phyloP scores from a whole-genome alignment of 2,329 filamentous ascomycete genomes.

The Beauveria sp. region DNA sequence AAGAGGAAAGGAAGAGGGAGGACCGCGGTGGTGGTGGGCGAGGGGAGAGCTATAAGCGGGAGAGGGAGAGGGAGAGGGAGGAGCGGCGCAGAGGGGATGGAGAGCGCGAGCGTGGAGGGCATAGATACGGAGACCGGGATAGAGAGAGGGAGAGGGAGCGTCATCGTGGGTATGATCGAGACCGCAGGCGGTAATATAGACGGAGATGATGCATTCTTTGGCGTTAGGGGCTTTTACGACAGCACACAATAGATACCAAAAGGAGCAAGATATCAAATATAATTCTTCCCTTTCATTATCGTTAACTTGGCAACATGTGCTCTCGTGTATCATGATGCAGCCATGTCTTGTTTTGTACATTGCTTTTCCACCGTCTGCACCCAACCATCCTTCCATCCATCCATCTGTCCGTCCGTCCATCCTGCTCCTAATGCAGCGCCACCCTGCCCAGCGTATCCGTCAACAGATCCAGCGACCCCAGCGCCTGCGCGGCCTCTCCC shows the following conservation, averaged over 20 bases:
- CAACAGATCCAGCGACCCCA: conserved; percentile 28
- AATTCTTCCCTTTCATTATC: not conserved
- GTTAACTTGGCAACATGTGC: not conserved
- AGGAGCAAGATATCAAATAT: not conserved
- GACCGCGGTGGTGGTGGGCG: conserved; percentile 29
- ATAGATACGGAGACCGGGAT: conserved; percentile 20
- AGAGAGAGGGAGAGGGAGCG: conserved; percentile 17
- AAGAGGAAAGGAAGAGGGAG: conserved; percentile 37
- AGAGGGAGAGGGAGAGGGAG: conserved; percentile 36
- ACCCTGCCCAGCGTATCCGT: conserved; percentile 34
- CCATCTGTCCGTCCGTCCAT: not conserved
- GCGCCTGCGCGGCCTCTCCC: conserved; percentile 27
- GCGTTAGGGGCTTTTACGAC: conserved; percentile 7
- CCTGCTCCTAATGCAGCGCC: conserved; percentile 26
- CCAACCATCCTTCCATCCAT: too few species aligned
- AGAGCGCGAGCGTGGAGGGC: conserved; percentile 18
- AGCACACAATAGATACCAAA: conserved; percentile 9
- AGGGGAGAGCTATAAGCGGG: conserved; percentile 32
- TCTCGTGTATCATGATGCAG: conserved; percentile 13
- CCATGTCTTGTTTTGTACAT: not conserved
- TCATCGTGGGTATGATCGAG: conserved; percentile 17
- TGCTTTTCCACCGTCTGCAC: not conserved
- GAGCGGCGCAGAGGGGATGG: conserved; percentile 22
- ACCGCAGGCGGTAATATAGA: conserved; percentile 17
- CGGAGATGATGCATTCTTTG: conserved; percentile 14